These are phyloP conservation scores for Cokeromyces recurvatus DNA, from an alignment of 371 early-diverging fungal species.

Conservation along the genomic window DNA sequence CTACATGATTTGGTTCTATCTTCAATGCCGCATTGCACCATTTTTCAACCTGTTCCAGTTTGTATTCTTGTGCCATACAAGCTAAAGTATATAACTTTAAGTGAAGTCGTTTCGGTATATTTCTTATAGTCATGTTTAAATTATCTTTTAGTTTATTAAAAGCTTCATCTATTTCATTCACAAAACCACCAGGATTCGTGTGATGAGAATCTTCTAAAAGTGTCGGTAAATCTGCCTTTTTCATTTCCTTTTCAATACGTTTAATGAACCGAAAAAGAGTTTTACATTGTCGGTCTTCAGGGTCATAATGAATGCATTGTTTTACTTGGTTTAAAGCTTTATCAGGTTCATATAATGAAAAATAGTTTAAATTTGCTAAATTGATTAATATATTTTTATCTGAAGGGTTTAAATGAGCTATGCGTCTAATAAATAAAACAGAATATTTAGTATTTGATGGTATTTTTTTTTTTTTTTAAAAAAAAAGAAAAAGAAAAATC, in stretches of 20 bases:
- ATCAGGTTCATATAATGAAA: conserved; percentile 62
- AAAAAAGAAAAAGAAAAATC: not conserved
- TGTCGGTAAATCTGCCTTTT: conserved; percentile 47
- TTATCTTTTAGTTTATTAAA: conserved; percentile 25
- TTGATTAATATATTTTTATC: conserved; percentile 53
- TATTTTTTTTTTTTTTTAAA: too few species aligned
- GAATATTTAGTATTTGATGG: not conserved
- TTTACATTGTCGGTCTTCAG: conserved; percentile 85
- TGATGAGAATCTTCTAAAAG: too few species aligned
- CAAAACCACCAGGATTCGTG: too few species aligned
- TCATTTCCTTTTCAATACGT: conserved; percentile 9
- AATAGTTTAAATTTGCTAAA: conserved; percentile 75
- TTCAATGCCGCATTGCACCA: conserved; percentile 58
- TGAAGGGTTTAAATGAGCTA: conserved; percentile 64
- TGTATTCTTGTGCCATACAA: conserved; percentile 52
- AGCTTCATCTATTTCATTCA: conserved; percentile 46
- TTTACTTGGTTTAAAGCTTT: conserved; percentile 69
- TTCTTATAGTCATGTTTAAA: conserved; percentile 24
- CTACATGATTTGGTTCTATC: conserved; percentile 60
- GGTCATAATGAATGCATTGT: conserved; percentile 84
- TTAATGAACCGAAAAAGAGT: conserved; percentile 66
- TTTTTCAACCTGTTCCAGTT: conserved; percentile 39
- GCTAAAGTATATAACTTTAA: conserved; percentile 54
- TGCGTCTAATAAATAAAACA: conserved; percentile 44
- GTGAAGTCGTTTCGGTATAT: conserved; percentile 50